Percentiles rank a stretch among this genome's conserved stretches.
Evolutionary conservation across 352 stramenopile genomes (phyloP).

Genomic region (Phytophthora sp.): DNA sequence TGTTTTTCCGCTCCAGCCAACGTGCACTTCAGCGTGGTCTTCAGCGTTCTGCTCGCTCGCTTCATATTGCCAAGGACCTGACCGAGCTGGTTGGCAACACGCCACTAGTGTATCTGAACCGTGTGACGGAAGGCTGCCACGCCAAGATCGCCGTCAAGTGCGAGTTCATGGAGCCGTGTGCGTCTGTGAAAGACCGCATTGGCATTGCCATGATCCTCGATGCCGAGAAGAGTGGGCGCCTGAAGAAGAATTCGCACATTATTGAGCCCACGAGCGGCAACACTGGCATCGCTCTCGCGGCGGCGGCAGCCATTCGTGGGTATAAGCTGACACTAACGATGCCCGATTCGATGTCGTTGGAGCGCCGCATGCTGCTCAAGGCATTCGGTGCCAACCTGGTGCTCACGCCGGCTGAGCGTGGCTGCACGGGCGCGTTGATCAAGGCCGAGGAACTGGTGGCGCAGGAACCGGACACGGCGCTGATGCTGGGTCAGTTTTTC

Average conservation of each 20-base stretch:
- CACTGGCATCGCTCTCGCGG: constrained; percentile 94
- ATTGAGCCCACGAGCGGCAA: constrained; percentile 95
- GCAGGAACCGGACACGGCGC: constrained; percentile 63
- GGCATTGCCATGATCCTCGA: constrained; percentile 84
- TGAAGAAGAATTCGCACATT: constrained; percentile 85
- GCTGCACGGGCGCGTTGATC: constrained; percentile 77
- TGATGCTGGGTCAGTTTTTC: constrained; percentile 95
- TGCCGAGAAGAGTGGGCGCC: constrained; percentile 67
- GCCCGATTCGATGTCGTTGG: constrained; percentile 96
- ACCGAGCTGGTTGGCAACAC: constrained; percentile 96
- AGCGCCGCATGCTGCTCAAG: constrained; percentile 95
- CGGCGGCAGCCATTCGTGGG: constrained; percentile 88
- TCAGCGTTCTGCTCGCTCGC: constrained; percentile 36
- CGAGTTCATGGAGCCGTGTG: constrained; percentile 90
- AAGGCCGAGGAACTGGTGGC: constrained; percentile 80
- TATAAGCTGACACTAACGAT: constrained; percentile 95
- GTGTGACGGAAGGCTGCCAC: constrained; percentile 73
- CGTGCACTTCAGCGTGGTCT: too few species aligned
- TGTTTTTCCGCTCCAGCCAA: not conserved
- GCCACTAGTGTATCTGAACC: constrained; percentile 93
- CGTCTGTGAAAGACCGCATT: constrained; percentile 88
- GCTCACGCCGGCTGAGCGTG: constrained; percentile 86
- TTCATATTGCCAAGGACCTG: constrained; percentile 92
- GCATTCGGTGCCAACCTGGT: constrained; percentile 92
- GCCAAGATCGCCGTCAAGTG: constrained; percentile 88